A percentile compares a stretch with the other conserved stretches of the same genome.
phyloP scores from a whole-genome alignment of 2,329 filamentous ascomycete species.

The Bimuria novae-zelandiae region DNA sequence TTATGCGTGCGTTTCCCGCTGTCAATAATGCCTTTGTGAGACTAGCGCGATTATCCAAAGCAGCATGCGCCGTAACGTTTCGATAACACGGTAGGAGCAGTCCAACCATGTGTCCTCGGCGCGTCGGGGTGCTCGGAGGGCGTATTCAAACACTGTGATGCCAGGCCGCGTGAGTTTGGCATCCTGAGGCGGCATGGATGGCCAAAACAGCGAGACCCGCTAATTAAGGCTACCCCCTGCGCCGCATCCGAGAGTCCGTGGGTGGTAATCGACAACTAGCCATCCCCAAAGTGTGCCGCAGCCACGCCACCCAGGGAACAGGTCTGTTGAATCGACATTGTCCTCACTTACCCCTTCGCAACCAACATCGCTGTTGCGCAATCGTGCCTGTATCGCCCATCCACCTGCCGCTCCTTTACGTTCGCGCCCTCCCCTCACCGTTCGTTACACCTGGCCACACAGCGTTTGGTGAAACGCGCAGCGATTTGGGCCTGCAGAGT shows the following conservation, averaged over 20 bases:
- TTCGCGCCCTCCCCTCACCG: constrained; percentile 3
- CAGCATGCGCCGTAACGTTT: background rate
- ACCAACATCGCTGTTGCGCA: background rate
- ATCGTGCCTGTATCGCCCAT: constrained; percentile 5
- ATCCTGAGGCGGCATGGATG: background rate
- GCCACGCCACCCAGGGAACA: constrained; percentile 6
- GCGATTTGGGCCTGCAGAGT: constrained; percentile 25
- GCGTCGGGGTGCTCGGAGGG: background rate
- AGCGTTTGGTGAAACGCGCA: constrained; percentile 45
- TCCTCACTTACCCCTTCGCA: background rate
- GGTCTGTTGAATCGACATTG: background rate
- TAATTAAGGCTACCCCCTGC: background rate
- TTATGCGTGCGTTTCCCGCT: background rate
- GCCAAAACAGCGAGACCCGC: constrained; percentile 5
- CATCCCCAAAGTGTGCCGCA: constrained; percentile 2
- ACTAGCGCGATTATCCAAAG: background rate
- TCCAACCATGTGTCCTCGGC: background rate
- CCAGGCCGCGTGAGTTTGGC: constrained; percentile 4
- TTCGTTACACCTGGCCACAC: constrained; percentile 10
- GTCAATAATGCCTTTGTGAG: background rate
- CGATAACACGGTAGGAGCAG: background rate
- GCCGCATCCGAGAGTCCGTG: background rate
- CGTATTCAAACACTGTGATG: background rate
- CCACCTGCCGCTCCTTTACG: constrained; percentile 14
- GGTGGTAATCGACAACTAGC: constrained; percentile 3